Evolutionary conservation across 2,329 filamentous ascomycete species (phyloP).

Genomic region (Pyrenochaeta sp.): DNA sequence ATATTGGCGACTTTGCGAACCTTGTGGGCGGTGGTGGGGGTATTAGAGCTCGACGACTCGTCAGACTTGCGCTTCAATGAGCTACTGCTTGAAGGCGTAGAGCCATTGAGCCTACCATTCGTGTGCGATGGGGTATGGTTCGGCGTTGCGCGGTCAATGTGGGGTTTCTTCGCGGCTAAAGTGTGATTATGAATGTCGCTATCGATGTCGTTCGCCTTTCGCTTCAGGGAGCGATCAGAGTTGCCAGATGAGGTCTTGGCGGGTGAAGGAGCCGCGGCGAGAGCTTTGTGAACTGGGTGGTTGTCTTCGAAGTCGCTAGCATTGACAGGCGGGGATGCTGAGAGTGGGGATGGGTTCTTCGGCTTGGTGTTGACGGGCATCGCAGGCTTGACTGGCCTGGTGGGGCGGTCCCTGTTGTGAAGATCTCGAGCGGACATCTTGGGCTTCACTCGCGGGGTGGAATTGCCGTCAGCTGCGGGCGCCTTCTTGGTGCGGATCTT

Average conservation of each 20-base stretch:
- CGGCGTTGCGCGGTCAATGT: constrained; percentile 38
- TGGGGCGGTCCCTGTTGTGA: constrained; percentile 28
- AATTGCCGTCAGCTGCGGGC: constrained; percentile 26
- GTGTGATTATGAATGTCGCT: constrained; percentile 49
- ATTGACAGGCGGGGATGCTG: constrained; percentile 68
- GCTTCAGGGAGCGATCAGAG: constrained; percentile 48
- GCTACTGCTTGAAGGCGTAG: constrained; percentile 37
- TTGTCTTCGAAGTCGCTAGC: constrained; percentile 64
- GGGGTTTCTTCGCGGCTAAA: constrained; percentile 44
- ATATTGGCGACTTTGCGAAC: constrained; percentile 46
- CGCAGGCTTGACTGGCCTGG: constrained; percentile 37
- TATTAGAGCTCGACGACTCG: constrained; percentile 45
- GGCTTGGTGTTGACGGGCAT: constrained; percentile 60
- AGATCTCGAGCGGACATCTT: constrained; percentile 38
- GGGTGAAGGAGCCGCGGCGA: constrained; percentile 45
- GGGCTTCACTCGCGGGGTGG: constrained; percentile 40
- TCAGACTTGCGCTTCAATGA: constrained; percentile 58
- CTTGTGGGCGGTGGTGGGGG: constrained; percentile 37
- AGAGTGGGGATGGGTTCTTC: constrained; percentile 69
- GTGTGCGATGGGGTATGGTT: constrained; percentile 40
- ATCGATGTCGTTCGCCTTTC: constrained; percentile 53
- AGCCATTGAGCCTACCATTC: constrained; percentile 40
- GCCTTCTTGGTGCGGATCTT: constrained; percentile 43
- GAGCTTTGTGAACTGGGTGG: constrained; percentile 50
- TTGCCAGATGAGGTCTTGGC: constrained; percentile 43